Evolutionary conservation across 495 filamentous ascomycete genomes (phyloP).

Genomic region (Halenospora varia): DNA sequence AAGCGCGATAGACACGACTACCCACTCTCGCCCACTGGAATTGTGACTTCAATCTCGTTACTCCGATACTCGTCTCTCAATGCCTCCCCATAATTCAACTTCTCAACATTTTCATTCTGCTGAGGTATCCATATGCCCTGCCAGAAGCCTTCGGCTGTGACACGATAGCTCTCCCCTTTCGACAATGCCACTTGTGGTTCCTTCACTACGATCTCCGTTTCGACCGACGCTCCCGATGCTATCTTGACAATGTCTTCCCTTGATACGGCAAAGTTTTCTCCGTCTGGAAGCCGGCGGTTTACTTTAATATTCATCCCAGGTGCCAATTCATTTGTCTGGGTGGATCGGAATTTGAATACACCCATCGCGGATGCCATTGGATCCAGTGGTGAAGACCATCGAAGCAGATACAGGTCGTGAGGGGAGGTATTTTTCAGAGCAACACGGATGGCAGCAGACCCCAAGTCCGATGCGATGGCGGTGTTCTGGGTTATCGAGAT

Average conservation of each 20-base stretch:
- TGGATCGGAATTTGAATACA: conserved; percentile 5
- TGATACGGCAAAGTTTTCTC: background rate
- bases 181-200: conserved; percentile 4
- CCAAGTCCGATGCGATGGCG: background rate
- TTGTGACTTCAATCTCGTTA: conserved; percentile 2
- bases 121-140: conserved; percentile 1
- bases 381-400: conserved; percentile 5
- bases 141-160: background rate
- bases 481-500: background rate
- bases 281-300: background rate
- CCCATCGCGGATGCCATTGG: background rate
- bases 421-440: background rate
- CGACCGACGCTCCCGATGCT: background rate
- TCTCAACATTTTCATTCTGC: background rate
- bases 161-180: background rate
- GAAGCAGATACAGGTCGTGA: background rate
- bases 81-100: background rate
- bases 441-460: background rate
- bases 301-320: conserved; percentile 2
- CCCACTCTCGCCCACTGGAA: no score
- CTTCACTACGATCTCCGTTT: background rate
- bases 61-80: background rate
- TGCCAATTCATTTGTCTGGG: background rate
- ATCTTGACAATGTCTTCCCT: background rate
- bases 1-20: no score